A percentile compares a stretch with the other conserved stretches of the same genome.
Conservation (phyloP, 1,284 basidiomycete species). For the Leccinum pachyderme region DNA sequence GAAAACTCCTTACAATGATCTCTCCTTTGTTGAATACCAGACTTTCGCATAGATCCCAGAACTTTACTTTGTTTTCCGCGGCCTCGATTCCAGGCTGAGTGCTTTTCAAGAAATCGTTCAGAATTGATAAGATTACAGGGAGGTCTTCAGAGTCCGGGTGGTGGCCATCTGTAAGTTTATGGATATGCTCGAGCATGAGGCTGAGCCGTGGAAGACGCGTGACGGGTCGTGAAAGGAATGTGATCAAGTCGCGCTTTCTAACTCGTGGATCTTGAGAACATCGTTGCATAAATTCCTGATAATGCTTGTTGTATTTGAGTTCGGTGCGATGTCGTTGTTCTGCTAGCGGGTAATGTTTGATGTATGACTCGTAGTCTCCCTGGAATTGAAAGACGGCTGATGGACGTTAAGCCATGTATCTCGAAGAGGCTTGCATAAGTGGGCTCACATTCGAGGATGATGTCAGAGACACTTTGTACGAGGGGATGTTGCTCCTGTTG, state of each 20-base stretch:
- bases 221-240: conserved; percentile 79
- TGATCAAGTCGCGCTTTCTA: conserved; percentile 74
- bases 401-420: conserved; percentile 18
- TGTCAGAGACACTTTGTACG: conserved; percentile 73
- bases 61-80: conserved; percentile 81
- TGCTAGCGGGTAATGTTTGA: conserved; percentile 81
- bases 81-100: conserved; percentile 82
- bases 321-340: conserved; percentile 77
- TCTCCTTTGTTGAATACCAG: conserved; percentile 73
- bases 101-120: conserved; percentile 69
- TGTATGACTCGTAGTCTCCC: conserved; percentile 69
- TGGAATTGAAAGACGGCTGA: conserved; percentile 49
- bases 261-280: conserved; percentile 65
- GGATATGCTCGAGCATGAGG: conserved; percentile 67
- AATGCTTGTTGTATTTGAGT: conserved; percentile 59
- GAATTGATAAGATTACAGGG: conserved; percentile 59
- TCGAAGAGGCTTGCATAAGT: conserved; percentile 4
- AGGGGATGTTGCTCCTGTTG: conserved; percentile 81
- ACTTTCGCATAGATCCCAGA: conserved; percentile 75
- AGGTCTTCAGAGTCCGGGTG: conserved; percentile 70
- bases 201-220: conserved; percentile 77
- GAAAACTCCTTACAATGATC: conserved; percentile 57
- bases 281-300: conserved; percentile 63
- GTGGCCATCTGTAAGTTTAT: conserved; percentile 60
- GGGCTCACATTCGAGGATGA: conserved; percentile 65